phyloP scores from a whole-genome alignment of 495 filamentous ascomycete species.

The Choiromyces venosus region DNA sequence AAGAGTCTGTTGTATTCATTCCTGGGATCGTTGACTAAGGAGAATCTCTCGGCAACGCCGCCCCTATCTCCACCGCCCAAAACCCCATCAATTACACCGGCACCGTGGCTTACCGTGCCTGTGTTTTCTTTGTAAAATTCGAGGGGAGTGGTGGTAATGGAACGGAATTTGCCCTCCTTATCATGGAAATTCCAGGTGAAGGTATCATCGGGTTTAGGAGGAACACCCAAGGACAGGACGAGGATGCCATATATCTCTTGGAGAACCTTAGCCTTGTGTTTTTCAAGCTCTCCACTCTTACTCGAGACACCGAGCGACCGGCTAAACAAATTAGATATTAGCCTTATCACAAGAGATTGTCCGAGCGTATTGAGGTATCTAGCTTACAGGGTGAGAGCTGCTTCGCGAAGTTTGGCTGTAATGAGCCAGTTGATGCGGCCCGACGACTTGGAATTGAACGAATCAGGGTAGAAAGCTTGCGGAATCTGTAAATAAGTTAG shows the following conservation, averaged over 20 bases:
- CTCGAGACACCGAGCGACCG: constrained; percentile 23
- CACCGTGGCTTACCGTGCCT: constrained; percentile 35
- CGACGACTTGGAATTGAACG: constrained; percentile 66
- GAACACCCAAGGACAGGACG: constrained; percentile 70
- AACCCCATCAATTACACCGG: constrained; percentile 28
- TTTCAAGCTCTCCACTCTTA: constrained; percentile 23
- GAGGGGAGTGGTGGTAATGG: constrained; percentile 56
- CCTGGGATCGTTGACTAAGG: constrained; percentile 76
- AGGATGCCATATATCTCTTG: constrained; percentile 71
- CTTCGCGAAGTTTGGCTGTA: constrained; percentile 80
- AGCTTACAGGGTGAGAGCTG: constrained; percentile 56
- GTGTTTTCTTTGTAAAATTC: constrained; percentile 61
- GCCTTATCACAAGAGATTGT: not conserved
- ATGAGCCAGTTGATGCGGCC: constrained; percentile 64
- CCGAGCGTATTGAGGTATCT: constrained; percentile 40
- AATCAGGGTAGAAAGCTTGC: constrained; percentile 72
- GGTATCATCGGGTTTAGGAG: constrained; percentile 58
- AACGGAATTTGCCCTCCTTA: constrained; percentile 56
- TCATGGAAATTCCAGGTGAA: constrained; percentile 78
- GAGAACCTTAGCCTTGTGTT: constrained; percentile 64
- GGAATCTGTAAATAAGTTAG: constrained; percentile 50
- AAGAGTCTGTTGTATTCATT: constrained; percentile 64
- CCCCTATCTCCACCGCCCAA: constrained; percentile 40
- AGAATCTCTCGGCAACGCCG: constrained; percentile 60
- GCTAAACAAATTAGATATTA: constrained; percentile 15